A percentile compares a stretch with the other conserved stretches of the same genome.
phyloP scores from a whole-genome alignment of 2,329 filamentous ascomycete genomes.

The Zymoseptoria brevis region DNA sequence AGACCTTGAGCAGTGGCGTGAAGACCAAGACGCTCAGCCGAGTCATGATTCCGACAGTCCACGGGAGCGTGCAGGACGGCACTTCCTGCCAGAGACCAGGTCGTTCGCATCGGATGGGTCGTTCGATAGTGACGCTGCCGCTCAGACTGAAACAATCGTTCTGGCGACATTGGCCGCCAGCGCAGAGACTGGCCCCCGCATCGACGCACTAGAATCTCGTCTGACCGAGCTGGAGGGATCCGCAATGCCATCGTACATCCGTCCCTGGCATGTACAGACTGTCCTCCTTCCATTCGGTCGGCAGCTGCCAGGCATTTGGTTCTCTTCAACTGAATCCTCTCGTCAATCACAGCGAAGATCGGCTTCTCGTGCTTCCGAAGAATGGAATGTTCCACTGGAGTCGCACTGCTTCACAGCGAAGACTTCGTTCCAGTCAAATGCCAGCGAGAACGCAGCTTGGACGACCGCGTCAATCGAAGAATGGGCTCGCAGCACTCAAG shows the following conservation, averaged over 20 bases:
- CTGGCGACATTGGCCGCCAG: slow-evolving; percentile 28
- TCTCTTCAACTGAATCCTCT: slow-evolving; percentile 34
- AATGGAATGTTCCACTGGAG: slow-evolving; percentile 36
- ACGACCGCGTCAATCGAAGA: slow-evolving; percentile 41
- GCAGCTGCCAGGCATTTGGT: slow-evolving; percentile 48
- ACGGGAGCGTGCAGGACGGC: slow-evolving; percentile 19
- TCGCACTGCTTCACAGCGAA: slow-evolving; percentile 8
- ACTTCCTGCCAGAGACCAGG: slow-evolving; percentile 27
- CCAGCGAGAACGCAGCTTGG: slow-evolving; percentile 38
- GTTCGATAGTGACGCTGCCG: slow-evolving; percentile 29
- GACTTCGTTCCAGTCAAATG: slow-evolving; percentile 24
- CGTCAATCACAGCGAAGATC: slow-evolving; percentile 27
- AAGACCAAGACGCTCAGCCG: slow-evolving; percentile 18
- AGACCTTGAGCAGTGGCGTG: slow-evolving; percentile 52
- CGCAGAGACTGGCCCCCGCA: slow-evolving; percentile 35
- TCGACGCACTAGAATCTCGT: slow-evolving; percentile 43
- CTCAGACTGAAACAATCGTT: slow-evolving; percentile 28
- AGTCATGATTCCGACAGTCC: slow-evolving; percentile 20
- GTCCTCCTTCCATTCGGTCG: slow-evolving; percentile 64
- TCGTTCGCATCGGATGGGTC: slow-evolving; percentile 36
- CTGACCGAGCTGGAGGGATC: slow-evolving; percentile 49
- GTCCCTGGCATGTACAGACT: slow-evolving; percentile 69
- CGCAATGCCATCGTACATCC: slow-evolving; percentile 50
- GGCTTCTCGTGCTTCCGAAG: slow-evolving; percentile 38
- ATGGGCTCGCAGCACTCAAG: slow-evolving; percentile 36